phyloP scores from a whole-genome alignment of 805 yeast species.

The Starmerella geochares region DNA sequence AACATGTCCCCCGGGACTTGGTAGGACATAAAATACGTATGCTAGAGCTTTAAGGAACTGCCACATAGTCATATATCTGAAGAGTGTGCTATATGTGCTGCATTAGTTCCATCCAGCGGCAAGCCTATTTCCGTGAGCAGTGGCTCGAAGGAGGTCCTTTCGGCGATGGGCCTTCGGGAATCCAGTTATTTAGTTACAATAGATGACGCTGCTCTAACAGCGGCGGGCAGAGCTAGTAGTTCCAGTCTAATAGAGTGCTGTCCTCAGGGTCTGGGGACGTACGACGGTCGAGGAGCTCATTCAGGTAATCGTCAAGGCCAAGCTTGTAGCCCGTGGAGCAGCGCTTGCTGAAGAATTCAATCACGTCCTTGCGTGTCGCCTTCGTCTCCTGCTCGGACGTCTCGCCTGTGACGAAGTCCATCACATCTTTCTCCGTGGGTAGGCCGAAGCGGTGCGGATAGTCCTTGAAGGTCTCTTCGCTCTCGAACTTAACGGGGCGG shows the following conservation, averaged over 20 bases:
- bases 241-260: constrained; percentile 41
- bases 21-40: no score
- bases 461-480: constrained; percentile 35
- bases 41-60: no score
- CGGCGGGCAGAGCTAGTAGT: constrained; percentile 29
- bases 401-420: constrained; percentile 60
- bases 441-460: constrained; percentile 67
- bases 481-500: constrained; percentile 27
- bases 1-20: no score
- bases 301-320: constrained; percentile 55
- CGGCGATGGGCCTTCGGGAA: no score
- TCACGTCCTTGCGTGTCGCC: constrained; percentile 57
- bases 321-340: constrained; percentile 35
- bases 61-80: no score
- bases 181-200: no score
- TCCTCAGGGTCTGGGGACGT: constrained; percentile 38
- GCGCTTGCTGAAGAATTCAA: constrained; percentile 44
- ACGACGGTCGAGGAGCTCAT: constrained; percentile 50
- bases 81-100: no score
- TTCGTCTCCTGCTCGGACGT: constrained; percentile 55
- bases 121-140: no score
- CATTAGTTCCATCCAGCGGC: no score
- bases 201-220: no score
- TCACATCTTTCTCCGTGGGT: constrained; percentile 61
- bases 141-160: no score